These are phyloP conservation scores for Pyricularia sp. DNA, from an alignment of 2,329 filamentous ascomycete species.

Conservation along the genomic window DNA sequence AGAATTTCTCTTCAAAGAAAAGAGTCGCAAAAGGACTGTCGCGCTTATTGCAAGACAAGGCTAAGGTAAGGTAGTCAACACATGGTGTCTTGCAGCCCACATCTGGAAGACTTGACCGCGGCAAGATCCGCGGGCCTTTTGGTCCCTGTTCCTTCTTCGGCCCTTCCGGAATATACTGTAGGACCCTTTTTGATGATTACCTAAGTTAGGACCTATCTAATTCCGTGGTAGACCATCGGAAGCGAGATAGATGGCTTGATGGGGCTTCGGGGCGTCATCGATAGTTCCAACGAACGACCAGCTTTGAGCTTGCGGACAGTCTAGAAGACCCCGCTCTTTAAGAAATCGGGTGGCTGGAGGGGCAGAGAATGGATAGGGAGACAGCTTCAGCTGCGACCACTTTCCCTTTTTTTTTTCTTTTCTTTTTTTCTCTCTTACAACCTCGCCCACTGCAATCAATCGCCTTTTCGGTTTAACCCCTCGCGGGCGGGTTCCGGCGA, in stretches of 20 bases:
- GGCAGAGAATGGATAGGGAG: not conserved
- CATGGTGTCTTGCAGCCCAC: not conserved
- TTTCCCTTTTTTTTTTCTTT: not conserved
- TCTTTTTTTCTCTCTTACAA: too few species aligned
- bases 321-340: not conserved
- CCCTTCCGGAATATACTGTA: not conserved
- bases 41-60: not conserved
- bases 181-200: not conserved
- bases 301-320: not conserved
- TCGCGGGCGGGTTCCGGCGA: not conserved
- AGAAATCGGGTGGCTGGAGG: not conserved
- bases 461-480: not conserved
- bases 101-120: not conserved
- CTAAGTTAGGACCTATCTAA: not conserved
- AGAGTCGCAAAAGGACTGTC: not conserved
- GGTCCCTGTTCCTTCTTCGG: not conserved
- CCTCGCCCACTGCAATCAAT: not conserved
- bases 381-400: not conserved
- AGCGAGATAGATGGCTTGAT: not conserved
- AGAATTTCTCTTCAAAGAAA: not conserved
- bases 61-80: too few species aligned
- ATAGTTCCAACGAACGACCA: not conserved
- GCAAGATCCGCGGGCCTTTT: not conserved
- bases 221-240: not conserved
- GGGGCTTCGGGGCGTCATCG: not conserved